Percentiles rank a stretch among this genome's conserved stretches.
These are phyloP conservation scores for Fusarium dlaminii DNA, from an alignment of 2,329 filamentous ascomycete genomes.

Conservation along the genomic window DNA sequence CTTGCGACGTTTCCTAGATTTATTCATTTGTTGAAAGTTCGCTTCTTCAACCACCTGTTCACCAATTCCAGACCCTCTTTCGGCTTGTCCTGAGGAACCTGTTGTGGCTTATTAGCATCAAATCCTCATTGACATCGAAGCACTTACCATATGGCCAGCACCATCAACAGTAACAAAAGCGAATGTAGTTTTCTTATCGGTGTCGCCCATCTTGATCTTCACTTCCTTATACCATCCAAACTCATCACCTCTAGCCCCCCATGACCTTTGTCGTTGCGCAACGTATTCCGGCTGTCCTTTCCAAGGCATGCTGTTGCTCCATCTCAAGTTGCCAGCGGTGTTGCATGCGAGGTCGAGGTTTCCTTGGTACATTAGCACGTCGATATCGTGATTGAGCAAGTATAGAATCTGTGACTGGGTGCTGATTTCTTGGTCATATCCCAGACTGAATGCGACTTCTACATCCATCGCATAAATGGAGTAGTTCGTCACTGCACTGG, in stretches of 20 bases:
- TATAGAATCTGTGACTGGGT: conserved; percentile 14
- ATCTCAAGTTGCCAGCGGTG: conserved; percentile 30
- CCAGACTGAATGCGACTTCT: background rate
- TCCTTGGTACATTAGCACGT: conserved; percentile 33
- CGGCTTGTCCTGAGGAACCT: conserved; percentile 17
- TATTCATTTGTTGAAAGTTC: background rate
- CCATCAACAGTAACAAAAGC: conserved; percentile 25
- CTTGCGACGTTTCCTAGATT: fast-evolving
- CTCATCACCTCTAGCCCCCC: conserved; percentile 11
- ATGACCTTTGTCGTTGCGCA: conserved; percentile 1
- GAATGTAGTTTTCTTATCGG: conserved; percentile 13
- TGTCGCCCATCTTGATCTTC: background rate
- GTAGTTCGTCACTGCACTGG: background rate
- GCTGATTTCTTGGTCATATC: conserved; percentile 10
- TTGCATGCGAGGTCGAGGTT: conserved; percentile 36
- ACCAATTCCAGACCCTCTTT: conserved; percentile 4
- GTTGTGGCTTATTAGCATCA: fast-evolving
- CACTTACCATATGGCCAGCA: conserved; percentile 31
- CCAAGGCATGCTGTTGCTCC: conserved; percentile 27
- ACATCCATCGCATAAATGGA: conserved; percentile 2
- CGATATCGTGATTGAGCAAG: conserved; percentile 5
- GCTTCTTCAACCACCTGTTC: conserved; percentile 16
- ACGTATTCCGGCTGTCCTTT: conserved; percentile 34
- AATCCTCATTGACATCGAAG: fast-evolving
- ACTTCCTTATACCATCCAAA: conserved; percentile 32